Evolutionary conservation across 2,329 filamentous ascomycete genomes (phyloP).

Genomic region (Pseudocercospora vitis): DNA sequence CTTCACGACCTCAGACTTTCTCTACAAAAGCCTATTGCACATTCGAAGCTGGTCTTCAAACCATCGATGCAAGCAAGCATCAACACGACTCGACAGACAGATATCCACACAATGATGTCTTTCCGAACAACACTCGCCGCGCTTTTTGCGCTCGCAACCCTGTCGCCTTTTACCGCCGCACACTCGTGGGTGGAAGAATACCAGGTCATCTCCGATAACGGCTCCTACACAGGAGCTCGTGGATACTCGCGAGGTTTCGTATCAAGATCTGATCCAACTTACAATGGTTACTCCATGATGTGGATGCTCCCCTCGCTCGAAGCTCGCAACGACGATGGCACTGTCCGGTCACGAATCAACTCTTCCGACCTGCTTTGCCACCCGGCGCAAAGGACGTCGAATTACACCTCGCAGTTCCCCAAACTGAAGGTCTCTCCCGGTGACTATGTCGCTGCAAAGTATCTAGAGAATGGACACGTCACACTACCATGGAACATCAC

Average conservation of each 20-base stretch:
- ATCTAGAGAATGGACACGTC: slow-evolving; percentile 54
- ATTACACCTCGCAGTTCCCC: slow-evolving; percentile 56
- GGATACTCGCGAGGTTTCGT: slow-evolving; percentile 76
- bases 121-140: slow-evolving; percentile 13
- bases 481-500: slow-evolving; percentile 43
- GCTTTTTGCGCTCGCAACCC: slow-evolving; percentile 29
- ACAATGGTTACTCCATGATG: slow-evolving; percentile 59
- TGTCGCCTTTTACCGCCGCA: slow-evolving; percentile 41
- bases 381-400: slow-evolving; percentile 59
- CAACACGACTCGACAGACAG: slow-evolving; percentile 11
- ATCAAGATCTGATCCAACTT: slow-evolving; percentile 56
- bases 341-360: slow-evolving; percentile 50
- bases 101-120: slow-evolving; percentile 16
- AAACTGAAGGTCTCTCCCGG: slow-evolving; percentile 59
- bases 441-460: slow-evolving; percentile 50
- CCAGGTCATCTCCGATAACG: slow-evolving; percentile 68
- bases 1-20: slow-evolving; percentile 21
- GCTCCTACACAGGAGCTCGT: slow-evolving; percentile 66
- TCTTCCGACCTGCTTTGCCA: slow-evolving; percentile 62
- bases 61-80: slow-evolving; percentile 9
- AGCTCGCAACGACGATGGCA: slow-evolving; percentile 32
- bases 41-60: slow-evolving; percentile 24
- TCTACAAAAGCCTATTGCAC: slow-evolving; percentile 14
- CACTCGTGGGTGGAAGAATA: slow-evolving; percentile 86
- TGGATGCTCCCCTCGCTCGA: slow-evolving; percentile 60